phyloP scores from a whole-genome alignment of 345 rosid species.

The Angophora floribunda region DNA sequence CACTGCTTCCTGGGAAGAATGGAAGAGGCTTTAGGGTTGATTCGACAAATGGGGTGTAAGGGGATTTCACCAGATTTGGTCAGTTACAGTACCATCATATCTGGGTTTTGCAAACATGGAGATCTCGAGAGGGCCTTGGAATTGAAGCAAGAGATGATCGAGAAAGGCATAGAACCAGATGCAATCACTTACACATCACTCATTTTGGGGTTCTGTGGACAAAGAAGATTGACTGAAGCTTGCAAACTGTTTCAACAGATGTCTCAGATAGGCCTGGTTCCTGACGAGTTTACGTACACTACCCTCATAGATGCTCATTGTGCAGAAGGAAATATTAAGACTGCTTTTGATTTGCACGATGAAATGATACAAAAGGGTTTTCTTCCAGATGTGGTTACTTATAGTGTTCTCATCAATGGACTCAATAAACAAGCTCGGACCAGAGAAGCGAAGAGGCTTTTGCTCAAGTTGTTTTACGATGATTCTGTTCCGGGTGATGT shows the following conservation, averaged over 20 bases:
- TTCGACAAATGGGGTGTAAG: slow-evolving; percentile 43
- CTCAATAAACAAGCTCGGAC: slow-evolving; percentile 78
- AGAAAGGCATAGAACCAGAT: slow-evolving; percentile 53
- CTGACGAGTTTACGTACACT: slow-evolving; percentile 73
- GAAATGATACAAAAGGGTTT: slow-evolving; percentile 73
- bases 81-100: slow-evolving; percentile 69
- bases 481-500: slow-evolving; percentile 61
- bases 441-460: slow-evolving; percentile 72
- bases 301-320: slow-evolving; percentile 70
- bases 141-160: slow-evolving; percentile 52
- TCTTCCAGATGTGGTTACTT: slow-evolving; percentile 84
- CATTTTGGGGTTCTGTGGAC: slow-evolving; percentile 67
- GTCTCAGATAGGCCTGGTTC: slow-evolving; percentile 32
- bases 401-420: slow-evolving; percentile 82
- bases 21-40: slow-evolving; percentile 47
- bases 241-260: slow-evolving; percentile 66
- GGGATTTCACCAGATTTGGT: slow-evolving; percentile 69
- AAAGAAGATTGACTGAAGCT: slow-evolving; percentile 63
- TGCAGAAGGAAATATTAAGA: slow-evolving; percentile 44
- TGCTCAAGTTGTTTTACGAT: slow-evolving; percentile 71
- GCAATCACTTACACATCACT: slow-evolving; percentile 62
- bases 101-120: slow-evolving; percentile 56
- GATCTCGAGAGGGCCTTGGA: slow-evolving; percentile 58
- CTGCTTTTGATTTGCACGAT: slow-evolving; percentile 57
- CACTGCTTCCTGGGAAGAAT: slow-evolving; percentile 56